phyloP scores from a whole-genome alignment of 257 asterid genomes.

The Cinchona pubescens region DNA sequence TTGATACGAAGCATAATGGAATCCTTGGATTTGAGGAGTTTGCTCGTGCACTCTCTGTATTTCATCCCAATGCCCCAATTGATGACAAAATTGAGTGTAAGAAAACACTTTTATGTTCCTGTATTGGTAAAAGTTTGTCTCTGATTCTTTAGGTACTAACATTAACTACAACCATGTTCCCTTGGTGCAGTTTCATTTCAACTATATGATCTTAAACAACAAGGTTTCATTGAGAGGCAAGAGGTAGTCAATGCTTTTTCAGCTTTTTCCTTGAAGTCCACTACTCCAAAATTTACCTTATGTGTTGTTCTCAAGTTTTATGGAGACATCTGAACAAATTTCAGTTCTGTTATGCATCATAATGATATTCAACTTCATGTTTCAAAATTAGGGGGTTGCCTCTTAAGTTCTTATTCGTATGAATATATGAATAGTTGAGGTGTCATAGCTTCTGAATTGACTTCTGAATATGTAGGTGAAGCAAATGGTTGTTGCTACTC shows the following conservation, averaged over 20 bases:
- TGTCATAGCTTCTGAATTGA: not conserved
- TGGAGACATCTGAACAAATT: not conserved
- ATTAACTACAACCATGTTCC: not conserved
- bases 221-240: constrained; percentile 97
- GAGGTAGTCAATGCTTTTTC: constrained; percentile 47
- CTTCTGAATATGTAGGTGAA: constrained; percentile 58
- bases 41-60: constrained; percentile 96
- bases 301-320: not conserved
- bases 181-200: constrained; percentile 88
- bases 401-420: not conserved
- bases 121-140: not conserved
- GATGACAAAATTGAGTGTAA: constrained; percentile 94
- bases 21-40: constrained; percentile 97
- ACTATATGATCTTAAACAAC: constrained; percentile 98
- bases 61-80: constrained; percentile 97
- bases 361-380: not conserved
- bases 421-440: not conserved
- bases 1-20: constrained; percentile 95
- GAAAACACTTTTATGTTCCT: constrained; percentile 7
- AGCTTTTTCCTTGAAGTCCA: not conserved
- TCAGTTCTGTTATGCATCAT: not conserved
- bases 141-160: not conserved
- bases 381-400: not conserved
- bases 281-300: not conserved
- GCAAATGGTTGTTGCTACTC: constrained; percentile 99